Base-by-base conservation (phyloP, 164 flowering plant genomes). In the Magnolia kwangsiensis region DNA sequence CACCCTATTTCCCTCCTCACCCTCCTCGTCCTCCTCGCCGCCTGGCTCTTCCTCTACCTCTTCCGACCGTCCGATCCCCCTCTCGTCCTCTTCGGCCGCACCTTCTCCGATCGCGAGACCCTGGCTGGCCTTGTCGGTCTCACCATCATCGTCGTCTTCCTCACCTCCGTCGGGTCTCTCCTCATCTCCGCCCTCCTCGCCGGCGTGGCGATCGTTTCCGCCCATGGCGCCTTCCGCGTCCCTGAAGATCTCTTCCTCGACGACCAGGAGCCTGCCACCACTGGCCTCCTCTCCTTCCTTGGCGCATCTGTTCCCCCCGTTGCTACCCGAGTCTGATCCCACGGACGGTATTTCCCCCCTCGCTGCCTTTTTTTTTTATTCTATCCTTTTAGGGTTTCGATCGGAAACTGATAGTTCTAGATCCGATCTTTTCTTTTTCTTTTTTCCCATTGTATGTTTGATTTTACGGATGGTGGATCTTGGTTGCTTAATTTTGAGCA, bases 181-280 rank as follows among this genome's bases (percentile, higher is more conserved):
- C 76, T 93, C 29, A 85, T 91, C 69, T 89, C 91, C 10, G 94
- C 93, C 37, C 76, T 89, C 20, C 45, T 91, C 83, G 76, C 86
- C 19, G 98, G 96, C 0, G 31, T 84, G 18, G 90, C 80, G 4
- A 70, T 90, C 37, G 91, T 90, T 37, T 85, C 85, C 51, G 86
- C 77, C 63, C 98, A 93, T 65, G 98, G 94, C 1, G 87, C 93
- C 7, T 89, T 90, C 78, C 82, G 93, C 82, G 88, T 81, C 61
- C 94, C 96, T 0, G 98, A 93, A 59, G 98, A 93, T 80, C 83
- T 93, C 72, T 93, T 91, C 83, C 80, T 91, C 50, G 98, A 91
- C 59, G 96, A 90, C 29, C 92, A 87, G 72, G 92, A 91, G 37
- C 76, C 84, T 4, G 81, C 84, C 4, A 21, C 84, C 51, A 55